Conservation (phyloP, 345 rosid species). For the Eucalyptus virginea region DNA sequence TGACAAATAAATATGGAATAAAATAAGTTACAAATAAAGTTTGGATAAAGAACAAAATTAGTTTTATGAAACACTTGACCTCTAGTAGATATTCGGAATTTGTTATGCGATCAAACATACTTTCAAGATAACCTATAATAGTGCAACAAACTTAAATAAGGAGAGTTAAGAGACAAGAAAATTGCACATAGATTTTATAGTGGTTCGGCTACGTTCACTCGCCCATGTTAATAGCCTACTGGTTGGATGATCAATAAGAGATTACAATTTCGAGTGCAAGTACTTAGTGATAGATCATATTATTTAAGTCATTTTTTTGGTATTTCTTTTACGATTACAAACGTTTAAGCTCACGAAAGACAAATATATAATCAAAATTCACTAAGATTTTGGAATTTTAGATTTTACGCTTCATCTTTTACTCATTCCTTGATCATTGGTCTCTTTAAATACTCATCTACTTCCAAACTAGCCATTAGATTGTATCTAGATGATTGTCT, state of each 20-base stretch:
- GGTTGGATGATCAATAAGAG: fast-evolving
- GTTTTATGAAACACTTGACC: fast-evolving
- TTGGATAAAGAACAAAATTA: fast-evolving
- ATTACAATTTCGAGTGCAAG: too few species aligned
- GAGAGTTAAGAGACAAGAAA: too few species aligned
- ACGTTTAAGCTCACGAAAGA: too few species aligned
- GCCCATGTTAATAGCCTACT: too few species aligned
- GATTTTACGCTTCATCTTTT: fast-evolving
- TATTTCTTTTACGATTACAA: too few species aligned
- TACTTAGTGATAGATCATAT: too few species aligned
- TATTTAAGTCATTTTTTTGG: fast-evolving
- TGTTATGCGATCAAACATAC: fast-evolving
- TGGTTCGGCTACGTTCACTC: too few species aligned
- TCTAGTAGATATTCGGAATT: fast-evolving
- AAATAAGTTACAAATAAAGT: too few species aligned
- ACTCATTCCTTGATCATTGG: fast-evolving
- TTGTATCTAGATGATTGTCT: fast-evolving
- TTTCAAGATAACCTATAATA: fast-evolving
- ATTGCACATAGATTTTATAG: fast-evolving
- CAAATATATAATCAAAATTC: fast-evolving
- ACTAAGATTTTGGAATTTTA: fast-evolving
- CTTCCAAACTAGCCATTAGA: too few species aligned
- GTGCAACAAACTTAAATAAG: too few species aligned
- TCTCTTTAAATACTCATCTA: fast-evolving
- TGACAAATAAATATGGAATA: too few species aligned